These are phyloP conservation scores for Penicillium crystallinum DNA, from an alignment of 495 filamentous ascomycete genomes.

Conservation along the genomic window DNA sequence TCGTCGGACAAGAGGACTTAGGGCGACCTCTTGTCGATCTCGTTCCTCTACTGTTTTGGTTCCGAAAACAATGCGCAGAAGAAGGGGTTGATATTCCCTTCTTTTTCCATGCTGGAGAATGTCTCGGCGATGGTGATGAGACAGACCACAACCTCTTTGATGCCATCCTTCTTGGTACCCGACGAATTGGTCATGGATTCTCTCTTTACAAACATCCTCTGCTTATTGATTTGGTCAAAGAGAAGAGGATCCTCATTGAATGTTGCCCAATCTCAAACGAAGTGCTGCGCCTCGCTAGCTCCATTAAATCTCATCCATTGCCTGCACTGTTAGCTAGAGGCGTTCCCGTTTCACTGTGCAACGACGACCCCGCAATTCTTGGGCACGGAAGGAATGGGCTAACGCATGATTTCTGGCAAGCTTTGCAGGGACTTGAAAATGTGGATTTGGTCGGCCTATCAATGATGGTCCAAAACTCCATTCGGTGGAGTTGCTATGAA, in stretches of 20 bases:
- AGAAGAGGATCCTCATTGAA: slow-evolving; percentile 83
- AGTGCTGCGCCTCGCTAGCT: slow-evolving; percentile 69
- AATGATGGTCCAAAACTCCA: slow-evolving; percentile 84
- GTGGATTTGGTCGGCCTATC: slow-evolving; percentile 67
- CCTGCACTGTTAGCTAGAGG: slow-evolving; percentile 81
- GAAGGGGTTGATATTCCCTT: slow-evolving; percentile 85
- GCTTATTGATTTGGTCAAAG: slow-evolving; percentile 78
- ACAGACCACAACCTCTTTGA: slow-evolving; percentile 87
- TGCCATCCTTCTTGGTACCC: slow-evolving; percentile 77
- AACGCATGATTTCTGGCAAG: slow-evolving; percentile 91
- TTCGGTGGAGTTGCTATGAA: slow-evolving; percentile 83
- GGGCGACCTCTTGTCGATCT: slow-evolving; percentile 72
- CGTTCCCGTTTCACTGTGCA: slow-evolving; percentile 60
- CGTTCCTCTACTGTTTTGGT: slow-evolving; percentile 85
- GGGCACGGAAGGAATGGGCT: slow-evolving; percentile 71
- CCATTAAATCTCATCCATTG: slow-evolving; percentile 73
- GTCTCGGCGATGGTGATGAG: slow-evolving; percentile 66
- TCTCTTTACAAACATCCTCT: slow-evolving; percentile 88
- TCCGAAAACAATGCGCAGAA: slow-evolving; percentile 74
- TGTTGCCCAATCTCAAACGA: slow-evolving; percentile 84
- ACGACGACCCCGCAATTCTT: slow-evolving; percentile 80
- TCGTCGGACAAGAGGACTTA: slow-evolving; percentile 79
- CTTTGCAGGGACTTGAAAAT: slow-evolving; percentile 78
- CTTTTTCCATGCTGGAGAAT: slow-evolving; percentile 91
- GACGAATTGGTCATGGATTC: slow-evolving; percentile 84